A percentile compares a stretch with the other conserved stretches of the same genome.
These are phyloP conservation scores for Aspergillus clavatus DNA, from an alignment of 2,329 filamentous ascomycete genomes.

Conservation along the genomic window DNA sequence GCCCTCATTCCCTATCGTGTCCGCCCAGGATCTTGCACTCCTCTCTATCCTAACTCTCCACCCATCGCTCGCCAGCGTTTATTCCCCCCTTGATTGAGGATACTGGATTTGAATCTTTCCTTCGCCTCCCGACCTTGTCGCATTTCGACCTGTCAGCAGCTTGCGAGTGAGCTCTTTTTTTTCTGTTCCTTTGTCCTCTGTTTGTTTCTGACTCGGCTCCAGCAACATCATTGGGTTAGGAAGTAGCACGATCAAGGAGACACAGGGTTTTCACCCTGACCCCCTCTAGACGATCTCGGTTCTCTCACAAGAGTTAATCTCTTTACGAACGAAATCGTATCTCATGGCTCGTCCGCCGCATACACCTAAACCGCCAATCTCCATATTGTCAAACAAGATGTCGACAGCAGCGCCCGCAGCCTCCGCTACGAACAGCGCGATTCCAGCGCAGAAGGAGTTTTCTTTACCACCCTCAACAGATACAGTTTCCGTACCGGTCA, in stretches of 20 bases:
- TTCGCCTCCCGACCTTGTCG: neutral
- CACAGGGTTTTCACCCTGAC: slow-evolving; percentile 3
- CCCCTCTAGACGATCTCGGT: neutral
- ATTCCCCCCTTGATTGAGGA: neutral
- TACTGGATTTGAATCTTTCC: neutral
- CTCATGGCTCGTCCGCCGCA: slow-evolving; percentile 14
- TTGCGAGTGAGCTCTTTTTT: slow-evolving; percentile 4
- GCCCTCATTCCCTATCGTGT: slow-evolving; percentile 21
- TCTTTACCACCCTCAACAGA: slow-evolving; percentile 11
- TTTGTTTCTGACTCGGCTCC: slow-evolving; percentile 8
- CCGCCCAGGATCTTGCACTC: slow-evolving; percentile 17
- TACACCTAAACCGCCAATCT: slow-evolving; percentile 20
- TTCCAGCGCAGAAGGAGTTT: slow-evolving; percentile 17
- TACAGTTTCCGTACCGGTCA: slow-evolving; percentile 53
- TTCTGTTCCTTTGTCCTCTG: slow-evolving; percentile 4
- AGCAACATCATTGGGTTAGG: slow-evolving; percentile 14
- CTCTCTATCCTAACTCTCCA: slow-evolving; percentile 6
- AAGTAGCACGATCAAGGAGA: slow-evolving; percentile 10
- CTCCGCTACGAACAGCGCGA: slow-evolving; percentile 26
- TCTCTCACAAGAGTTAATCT: neutral
- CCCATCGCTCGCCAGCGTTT: slow-evolving; percentile 1
- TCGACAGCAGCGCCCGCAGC: slow-evolving; percentile 21
- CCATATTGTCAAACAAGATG: slow-evolving; percentile 27
- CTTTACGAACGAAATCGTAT: slow-evolving; percentile 7
- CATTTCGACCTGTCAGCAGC: neutral